Percentiles rank a stretch among this genome's conserved stretches.
Conservation (phyloP, 1,284 basidiomycete species). For the Tylopilus sp. region DNA sequence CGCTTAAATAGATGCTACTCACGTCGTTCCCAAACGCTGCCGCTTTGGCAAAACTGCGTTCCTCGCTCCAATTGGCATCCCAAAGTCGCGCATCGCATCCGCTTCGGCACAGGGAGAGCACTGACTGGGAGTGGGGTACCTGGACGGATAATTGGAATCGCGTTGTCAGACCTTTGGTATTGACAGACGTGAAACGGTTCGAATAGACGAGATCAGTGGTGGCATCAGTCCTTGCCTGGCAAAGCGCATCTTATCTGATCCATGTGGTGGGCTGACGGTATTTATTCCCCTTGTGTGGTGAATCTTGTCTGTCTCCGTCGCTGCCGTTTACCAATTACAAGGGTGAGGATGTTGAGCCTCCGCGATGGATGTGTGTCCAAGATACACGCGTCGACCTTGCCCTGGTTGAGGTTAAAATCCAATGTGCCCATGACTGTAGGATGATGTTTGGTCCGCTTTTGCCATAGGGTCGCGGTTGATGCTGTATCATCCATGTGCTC, state of each 20-base stretch:
- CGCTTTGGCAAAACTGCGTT: slow-evolving; percentile 47
- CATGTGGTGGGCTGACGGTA: neutral
- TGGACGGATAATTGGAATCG: slow-evolving; percentile 87
- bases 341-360: neutral
- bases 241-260: slow-evolving; percentile 4
- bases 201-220: slow-evolving; percentile 11
- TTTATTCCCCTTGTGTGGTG: neutral
- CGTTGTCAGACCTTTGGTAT: slow-evolving; percentile 60
- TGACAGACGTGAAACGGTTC: slow-evolving; percentile 42
- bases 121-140: slow-evolving; percentile 59
- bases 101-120: slow-evolving; percentile 20
- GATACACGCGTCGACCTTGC: no score
- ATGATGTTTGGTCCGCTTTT: no score
- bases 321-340: neutral
- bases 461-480: no score
- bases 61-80: slow-evolving; percentile 27
- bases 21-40: slow-evolving; percentile 56
- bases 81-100: slow-evolving; percentile 9
- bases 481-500: neutral
- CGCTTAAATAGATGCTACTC: slow-evolving; percentile 49
- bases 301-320: neutral
- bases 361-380: no score
- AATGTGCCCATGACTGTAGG: no score
- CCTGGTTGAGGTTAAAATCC: no score
- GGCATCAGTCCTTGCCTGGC: neutral